Conservation (phyloP, 345 rosid genomes). For the Eucalyptus marginata region DNA sequence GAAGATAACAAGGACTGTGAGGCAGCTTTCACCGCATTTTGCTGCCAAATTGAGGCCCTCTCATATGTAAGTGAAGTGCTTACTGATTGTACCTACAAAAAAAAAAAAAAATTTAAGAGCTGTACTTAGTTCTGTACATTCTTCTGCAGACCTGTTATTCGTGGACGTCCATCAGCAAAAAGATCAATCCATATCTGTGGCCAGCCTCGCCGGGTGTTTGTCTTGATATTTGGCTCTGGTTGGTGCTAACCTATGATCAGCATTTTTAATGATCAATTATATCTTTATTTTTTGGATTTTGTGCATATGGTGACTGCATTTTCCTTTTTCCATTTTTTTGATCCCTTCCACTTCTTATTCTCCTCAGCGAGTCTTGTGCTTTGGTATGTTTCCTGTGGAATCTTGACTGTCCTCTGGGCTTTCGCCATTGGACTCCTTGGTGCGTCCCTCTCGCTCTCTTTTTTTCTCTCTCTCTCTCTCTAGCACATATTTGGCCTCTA, state of each 20-base stretch:
- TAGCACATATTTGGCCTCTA: background rate
- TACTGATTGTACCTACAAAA: background rate
- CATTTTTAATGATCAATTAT: background rate
- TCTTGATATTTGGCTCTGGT: constrained; percentile 59
- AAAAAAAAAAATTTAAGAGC: background rate
- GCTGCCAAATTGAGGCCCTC: constrained; percentile 98
- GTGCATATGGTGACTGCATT: background rate
- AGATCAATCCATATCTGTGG: constrained; percentile 80
- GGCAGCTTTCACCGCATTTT: constrained; percentile 88
- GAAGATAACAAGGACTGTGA: constrained; percentile 75
- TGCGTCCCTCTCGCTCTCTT: constrained; percentile 3
- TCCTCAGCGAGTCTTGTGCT: constrained; percentile 51
- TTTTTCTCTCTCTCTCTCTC: background rate
- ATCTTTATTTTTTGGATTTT: background rate
- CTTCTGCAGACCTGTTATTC: constrained; percentile 64
- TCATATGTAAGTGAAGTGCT: constrained; percentile 36
- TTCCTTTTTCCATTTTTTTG: background rate
- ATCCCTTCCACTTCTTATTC: background rate
- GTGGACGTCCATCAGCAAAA: constrained; percentile 91
- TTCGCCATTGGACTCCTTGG: constrained; percentile 76
- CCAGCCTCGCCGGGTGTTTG: constrained; percentile 90
- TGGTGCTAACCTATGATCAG: background rate
- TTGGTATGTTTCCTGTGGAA: constrained; percentile 83
- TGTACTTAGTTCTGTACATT: background rate
- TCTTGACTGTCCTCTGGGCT: constrained; percentile 78